A percentile compares a stretch with the other conserved stretches of the same genome.
phyloP scores from a whole-genome alignment of 148 eudicot genomes.

The Arctostaphylos glauca region DNA sequence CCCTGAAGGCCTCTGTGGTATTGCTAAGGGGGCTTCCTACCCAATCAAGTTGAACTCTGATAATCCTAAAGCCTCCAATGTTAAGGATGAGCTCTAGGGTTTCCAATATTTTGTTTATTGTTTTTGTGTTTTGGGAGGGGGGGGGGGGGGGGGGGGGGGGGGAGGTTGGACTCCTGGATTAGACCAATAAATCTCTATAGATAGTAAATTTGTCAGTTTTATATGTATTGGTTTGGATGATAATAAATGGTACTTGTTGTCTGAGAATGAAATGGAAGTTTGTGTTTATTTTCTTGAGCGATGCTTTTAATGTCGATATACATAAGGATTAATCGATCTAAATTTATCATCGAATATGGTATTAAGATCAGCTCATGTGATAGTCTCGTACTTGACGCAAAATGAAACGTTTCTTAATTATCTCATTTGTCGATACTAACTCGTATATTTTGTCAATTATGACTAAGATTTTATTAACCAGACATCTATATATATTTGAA shows the following conservation, averaged over 20 bases:
- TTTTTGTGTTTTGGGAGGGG: not conserved
- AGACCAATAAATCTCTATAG: not conserved
- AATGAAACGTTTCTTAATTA: too few relatives aligned
- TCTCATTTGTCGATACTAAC: too few relatives aligned
- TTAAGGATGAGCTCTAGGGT: conserved; percentile 55
- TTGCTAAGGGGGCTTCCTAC: conserved; percentile 67
- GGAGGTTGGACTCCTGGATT: not conserved
- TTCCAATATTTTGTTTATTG: not conserved
- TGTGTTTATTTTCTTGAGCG: not conserved
- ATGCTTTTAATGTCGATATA: too few relatives aligned
- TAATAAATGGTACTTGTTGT: not conserved
- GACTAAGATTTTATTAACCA: too few relatives aligned
- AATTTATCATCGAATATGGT: too few relatives aligned
- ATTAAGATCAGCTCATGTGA: too few relatives aligned
- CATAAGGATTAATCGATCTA: too few relatives aligned
- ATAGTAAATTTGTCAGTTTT: not conserved
- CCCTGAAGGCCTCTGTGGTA: conserved; percentile 65
- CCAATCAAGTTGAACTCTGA: conserved; percentile 49
- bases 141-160: conserved; percentile 5
- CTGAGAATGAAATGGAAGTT: not conserved
- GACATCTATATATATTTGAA: too few relatives aligned
- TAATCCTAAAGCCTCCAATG: conserved; percentile 30
- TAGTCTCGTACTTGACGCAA: too few relatives aligned
- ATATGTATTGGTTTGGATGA: conserved; percentile 12
- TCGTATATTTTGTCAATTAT: too few relatives aligned